A percentile compares a stretch with the other conserved stretches of the same genome.
Conservation (phyloP, 78 protist species). For the Polysphondylium violaceum region DNA sequence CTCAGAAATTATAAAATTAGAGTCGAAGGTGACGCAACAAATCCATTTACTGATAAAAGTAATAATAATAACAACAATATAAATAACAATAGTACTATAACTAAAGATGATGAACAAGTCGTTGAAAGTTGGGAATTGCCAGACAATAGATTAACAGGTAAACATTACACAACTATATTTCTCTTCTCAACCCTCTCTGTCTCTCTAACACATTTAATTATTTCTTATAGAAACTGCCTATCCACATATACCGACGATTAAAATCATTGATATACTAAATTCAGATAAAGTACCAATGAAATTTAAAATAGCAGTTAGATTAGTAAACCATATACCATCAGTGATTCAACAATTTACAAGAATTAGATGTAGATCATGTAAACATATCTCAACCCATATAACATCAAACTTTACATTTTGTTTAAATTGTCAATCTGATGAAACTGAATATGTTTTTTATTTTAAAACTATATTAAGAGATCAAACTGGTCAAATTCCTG, state of each 20-base stretch:
- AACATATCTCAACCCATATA: background rate
- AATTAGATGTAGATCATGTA: constrained; percentile 3
- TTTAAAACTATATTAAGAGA: constrained; percentile 26
- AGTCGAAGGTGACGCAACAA: background rate
- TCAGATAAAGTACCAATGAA: constrained; percentile 21
- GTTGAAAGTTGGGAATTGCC: no score
- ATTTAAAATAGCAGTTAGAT: background rate
- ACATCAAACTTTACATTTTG: background rate
- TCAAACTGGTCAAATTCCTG: constrained; percentile 40
- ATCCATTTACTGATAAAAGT: background rate
- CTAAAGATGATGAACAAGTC: background rate
- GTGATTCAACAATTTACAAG: constrained; percentile 16
- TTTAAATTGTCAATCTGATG: background rate
- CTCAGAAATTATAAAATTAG: constrained; percentile 6
- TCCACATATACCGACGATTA: background rate
- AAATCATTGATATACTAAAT: background rate
- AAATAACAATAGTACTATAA: no score
- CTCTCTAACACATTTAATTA: background rate
- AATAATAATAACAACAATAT: background rate
- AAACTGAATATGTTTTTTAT: background rate
- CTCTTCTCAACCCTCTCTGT: no score
- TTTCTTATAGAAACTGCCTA: constrained; percentile 21
- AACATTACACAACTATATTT: no score
- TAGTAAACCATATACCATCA: constrained; percentile 37
- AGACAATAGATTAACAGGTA: no score